These are phyloP conservation scores for Casaregolazyma suthepensis DNA, from an alignment of 1,139 yeast genomes.

Conservation along the genomic window DNA sequence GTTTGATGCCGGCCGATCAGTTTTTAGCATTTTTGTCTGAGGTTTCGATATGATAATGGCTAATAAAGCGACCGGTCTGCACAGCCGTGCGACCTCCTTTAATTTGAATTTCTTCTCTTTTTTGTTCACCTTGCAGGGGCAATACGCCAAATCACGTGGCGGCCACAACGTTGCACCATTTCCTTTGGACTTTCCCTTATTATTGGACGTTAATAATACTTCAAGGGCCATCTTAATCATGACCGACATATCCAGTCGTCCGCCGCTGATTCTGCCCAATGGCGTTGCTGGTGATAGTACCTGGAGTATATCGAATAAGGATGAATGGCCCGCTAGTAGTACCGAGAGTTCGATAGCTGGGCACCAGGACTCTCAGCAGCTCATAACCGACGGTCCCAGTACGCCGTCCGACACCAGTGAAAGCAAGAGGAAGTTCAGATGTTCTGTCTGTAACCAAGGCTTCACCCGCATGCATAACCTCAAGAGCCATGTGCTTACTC, in stretches of 20 bases:
- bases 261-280: not conserved
- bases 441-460: constrained; percentile 53
- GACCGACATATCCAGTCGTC: not conserved
- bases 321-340: not conserved
- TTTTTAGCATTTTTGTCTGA: not conserved
- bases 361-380: not conserved
- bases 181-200: not conserved
- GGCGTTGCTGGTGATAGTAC: not conserved
- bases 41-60: not conserved
- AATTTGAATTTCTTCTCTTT: not conserved
- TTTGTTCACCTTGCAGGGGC: not conserved
- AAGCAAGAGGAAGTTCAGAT: constrained; percentile 36
- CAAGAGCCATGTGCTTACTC: constrained; percentile 67
- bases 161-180: not conserved
- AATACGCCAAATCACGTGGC: not conserved
- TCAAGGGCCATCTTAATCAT: not conserved
- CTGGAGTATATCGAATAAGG: not conserved
- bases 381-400: not conserved
- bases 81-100: not conserved
- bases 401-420: not conserved
- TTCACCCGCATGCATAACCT: constrained; percentile 69
- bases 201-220: not conserved
- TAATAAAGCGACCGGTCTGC: not conserved
- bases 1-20: not conserved
- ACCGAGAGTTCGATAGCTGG: not conserved